Evolutionary conservation across 768 basidiomycete species (phyloP), one percentile per base, ranked within the genome.

Genomic region (Lactarius pseudohatsudake): DNA sequence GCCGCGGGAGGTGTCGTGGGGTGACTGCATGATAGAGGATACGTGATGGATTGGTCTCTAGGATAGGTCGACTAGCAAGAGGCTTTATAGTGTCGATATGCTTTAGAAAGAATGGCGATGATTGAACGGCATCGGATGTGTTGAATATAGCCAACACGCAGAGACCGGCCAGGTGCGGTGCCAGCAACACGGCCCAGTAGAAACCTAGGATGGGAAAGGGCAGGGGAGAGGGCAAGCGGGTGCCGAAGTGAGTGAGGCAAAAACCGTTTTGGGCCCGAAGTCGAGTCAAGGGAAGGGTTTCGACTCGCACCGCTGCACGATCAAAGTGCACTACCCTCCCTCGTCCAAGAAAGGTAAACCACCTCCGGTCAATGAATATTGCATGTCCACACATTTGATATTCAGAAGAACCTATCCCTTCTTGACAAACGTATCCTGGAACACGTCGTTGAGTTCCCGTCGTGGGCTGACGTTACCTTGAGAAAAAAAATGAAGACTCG

Each of bases 61-160:
- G 62, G 62, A 64, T 40, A 47, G 30, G 58, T 41, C 50, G 55
- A 59, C 32, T 20, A 41, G 53, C 16, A 41, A 62, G 66, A 64
- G 62, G 41, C 54, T 67, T 64, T 67, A 67, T 67, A 67, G 47
- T 55, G 36, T 56, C 47, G 57, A 50, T 64, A 32, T 20, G 50
- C 26, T 59, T 43, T 30, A 55, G 66, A 59, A 67, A 54, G 58
- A 40, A 55, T 60, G 18, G 58, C 58, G 62, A 67, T 20, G 62
- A 55, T 59, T 67, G 62, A 60, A 64, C 62, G 66, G 62, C 66
- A 67, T 67, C 66, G 32, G 66, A 67, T 67, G 55, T 67, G 65
- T 62, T 62, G 56, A 62, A 66, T 62, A 62, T 40, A n/a, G 62
- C 50, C 57, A 60, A 60, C 2, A 64, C n/a, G 54, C 62, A 67